Evolutionary conservation across 768 basidiomycete genomes (phyloP), one percentile per base, ranked within the genome.

Genomic region (Daedaleopsis sinensis): DNA sequence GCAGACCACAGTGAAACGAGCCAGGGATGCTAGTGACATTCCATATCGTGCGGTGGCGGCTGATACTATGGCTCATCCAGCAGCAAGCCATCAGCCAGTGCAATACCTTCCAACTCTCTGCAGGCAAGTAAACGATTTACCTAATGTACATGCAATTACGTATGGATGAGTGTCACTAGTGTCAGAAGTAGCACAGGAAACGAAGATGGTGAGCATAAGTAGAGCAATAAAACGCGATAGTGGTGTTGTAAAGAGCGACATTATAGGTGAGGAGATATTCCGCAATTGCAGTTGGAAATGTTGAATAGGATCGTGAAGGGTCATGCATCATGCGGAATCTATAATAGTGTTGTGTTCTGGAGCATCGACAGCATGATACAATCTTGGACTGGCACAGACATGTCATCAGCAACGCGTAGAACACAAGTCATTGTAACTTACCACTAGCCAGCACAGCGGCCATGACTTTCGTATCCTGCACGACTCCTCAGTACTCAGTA

Each of bases 371-470:
- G 65, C 35, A 68, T 57, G 23, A 74, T 66, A 38, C 64, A 60
- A 35, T 75, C 73, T 47, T 68, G 70, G 52, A 72, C 74, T 75
- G 61, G 15, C 38, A 19, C 4, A 32, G 27, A 32, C 27, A 18
- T 5, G 9, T 23, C 3, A 43, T 24, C 21, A 35, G 58, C 21
- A 11, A 11, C 7, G 16, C 12, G 5, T 39, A 2, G 5, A 0
- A 13, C 10, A 13, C 7, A 21, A 11, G 23, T 10, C 5, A 43
- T 13, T 32, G 7, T 7, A 32, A 73, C 83, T 72, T 57, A 84
- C 84, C 79, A 68, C 78, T 75, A 42, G 72, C 71, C 23, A 85
- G 79, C n/a, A 85, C 76, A 13, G 73, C 69, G 13, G 78, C 70
- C 12, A 82, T 85, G 7, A 82, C 78, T 32, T 71, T 73, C 1